Conservation (phyloP, 2,329 filamentous ascomycete genomes). For the Aphanoascus verrucosus region DNA sequence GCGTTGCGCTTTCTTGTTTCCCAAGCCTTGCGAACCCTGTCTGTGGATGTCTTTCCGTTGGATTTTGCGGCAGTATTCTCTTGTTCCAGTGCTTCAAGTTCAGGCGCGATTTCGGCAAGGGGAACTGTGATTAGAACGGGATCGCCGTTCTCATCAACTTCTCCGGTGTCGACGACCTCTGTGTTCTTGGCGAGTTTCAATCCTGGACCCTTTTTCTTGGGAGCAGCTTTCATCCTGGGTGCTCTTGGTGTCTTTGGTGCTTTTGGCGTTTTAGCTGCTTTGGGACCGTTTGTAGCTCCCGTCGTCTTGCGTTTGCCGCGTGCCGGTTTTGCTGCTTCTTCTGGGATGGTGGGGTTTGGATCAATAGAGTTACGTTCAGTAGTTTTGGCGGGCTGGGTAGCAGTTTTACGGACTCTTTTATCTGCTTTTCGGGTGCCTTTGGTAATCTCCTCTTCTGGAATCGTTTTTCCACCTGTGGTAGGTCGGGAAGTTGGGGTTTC, state of each 20-base stretch:
- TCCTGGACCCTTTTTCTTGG: background rate
- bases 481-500: background rate
- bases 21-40: background rate
- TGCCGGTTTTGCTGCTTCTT: background rate
- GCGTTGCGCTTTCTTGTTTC: slow-evolving; percentile 3
- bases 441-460: background rate
- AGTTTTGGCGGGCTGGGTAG: too few relatives aligned
- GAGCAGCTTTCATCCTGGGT: background rate
- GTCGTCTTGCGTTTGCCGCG: background rate
- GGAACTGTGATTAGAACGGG: background rate
- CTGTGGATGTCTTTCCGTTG: background rate
- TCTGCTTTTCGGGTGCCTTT: background rate
- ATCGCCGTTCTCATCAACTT: background rate
- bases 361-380: too few relatives aligned
- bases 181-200: background rate
- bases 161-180: background rate
- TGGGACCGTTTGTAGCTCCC: background rate
- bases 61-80: background rate
- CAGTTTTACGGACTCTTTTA: too few relatives aligned
- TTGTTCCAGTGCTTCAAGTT: background rate
- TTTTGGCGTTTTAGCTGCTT: background rate
- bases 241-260: background rate
- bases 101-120: background rate
- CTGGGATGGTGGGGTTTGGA: background rate
- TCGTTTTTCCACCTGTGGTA: background rate